Percentiles rank a stretch among this genome's conserved stretches.
Conservation (phyloP, 139 green algal genomes). For the Chlamydomonas sp. region DNA sequence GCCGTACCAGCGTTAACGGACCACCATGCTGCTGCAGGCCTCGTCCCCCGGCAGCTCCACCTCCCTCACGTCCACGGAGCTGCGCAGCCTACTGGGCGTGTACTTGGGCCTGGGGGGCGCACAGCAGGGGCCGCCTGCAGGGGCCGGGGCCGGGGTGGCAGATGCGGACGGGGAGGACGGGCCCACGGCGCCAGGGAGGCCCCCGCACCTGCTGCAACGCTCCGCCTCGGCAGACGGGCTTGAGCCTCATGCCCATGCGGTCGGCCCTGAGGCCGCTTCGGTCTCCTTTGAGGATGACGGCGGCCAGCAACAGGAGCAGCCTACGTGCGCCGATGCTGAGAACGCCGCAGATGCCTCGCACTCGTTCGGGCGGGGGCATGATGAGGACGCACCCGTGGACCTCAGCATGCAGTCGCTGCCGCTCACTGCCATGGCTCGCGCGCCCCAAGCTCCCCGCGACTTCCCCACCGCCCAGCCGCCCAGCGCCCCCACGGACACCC, state of each 20-base stretch:
- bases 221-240: no score
- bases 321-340: neutral
- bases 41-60: constrained; percentile 12
- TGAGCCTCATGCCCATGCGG: neutral
- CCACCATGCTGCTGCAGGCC: neutral
- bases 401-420: no score
- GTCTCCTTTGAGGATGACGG: neutral
- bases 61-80: neutral
- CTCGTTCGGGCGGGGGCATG: neutral
- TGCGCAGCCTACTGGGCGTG: constrained; percentile 17
- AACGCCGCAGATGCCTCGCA: neutral
- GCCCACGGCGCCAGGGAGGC: neutral
- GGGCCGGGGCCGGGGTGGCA: no score
- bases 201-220: neutral
- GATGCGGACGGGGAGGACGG: neutral
- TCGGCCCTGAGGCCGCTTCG: neutral
- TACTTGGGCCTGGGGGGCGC: neutral
- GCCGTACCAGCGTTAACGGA: neutral
- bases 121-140: no score
- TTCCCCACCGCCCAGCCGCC: no score
- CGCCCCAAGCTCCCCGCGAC: no score
- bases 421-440: no score
- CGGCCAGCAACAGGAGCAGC: neutral
- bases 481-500: no score
- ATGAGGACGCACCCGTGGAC: neutral